Evolutionary conservation across 2,329 filamentous ascomycete genomes (phyloP).

Genomic region (Colletotrichum euphorbiae): DNA sequence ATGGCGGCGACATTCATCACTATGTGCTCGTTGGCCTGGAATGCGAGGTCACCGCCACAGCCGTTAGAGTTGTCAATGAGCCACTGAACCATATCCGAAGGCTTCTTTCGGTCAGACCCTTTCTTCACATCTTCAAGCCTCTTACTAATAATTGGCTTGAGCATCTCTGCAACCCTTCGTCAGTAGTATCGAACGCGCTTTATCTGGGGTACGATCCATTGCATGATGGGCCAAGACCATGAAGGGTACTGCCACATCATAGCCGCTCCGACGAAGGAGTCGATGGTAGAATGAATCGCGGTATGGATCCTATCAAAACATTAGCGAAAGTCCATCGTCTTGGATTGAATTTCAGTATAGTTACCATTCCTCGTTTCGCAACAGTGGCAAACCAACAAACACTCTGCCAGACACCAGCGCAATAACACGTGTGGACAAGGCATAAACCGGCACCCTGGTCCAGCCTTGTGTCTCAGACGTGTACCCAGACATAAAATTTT

Average conservation of each 20-base stretch:
- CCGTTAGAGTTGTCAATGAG: neutral
- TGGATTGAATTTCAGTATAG: neutral
- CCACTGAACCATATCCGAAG: constrained; percentile 2
- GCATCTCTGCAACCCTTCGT: neutral
- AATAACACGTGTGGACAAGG: neutral
- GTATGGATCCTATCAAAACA: neutral
- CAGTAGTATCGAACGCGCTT: neutral
- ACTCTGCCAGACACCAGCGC: neutral
- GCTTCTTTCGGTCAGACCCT: neutral
- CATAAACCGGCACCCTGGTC: neutral
- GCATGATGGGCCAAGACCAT: neutral
- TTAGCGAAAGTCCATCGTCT: neutral
- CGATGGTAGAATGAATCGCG: neutral
- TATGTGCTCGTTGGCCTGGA: neutral
- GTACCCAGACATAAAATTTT: neutral
- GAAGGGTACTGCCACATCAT: neutral
- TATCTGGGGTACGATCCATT: neutral
- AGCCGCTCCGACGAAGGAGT: neutral
- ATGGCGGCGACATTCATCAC: constrained; percentile 1
- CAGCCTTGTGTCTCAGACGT: neutral
- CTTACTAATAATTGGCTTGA: neutral
- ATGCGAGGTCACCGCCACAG: neutral
- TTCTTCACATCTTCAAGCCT: neutral
- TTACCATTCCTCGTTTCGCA: neutral
- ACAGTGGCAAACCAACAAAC: constrained; percentile 1